Conservation (phyloP, 352 stramenopile species). For the Aphanomyces cochlioides region DNA sequence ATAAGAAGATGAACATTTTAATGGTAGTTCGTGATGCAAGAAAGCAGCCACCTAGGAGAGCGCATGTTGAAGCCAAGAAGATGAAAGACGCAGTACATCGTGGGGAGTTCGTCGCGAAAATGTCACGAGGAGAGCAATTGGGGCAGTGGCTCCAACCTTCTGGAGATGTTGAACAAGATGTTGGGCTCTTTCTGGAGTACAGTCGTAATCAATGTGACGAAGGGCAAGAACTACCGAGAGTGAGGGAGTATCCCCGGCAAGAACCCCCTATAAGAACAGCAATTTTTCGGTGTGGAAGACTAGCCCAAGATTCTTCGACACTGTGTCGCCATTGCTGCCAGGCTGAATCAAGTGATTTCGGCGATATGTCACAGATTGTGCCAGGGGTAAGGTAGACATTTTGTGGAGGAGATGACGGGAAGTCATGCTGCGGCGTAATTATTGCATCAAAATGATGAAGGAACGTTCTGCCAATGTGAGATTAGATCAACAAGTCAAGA, state of each 20-base stretch:
- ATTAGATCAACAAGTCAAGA: background rate
- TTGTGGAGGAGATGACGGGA: conserved; percentile 22
- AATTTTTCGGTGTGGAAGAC: conserved; percentile 32
- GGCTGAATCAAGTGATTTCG: conserved; percentile 29
- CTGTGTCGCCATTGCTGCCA: conserved; percentile 27
- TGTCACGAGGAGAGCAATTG: conserved; percentile 47
- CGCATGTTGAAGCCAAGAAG: background rate
- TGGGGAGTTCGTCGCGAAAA: conserved; percentile 64
- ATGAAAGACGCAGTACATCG: background rate
- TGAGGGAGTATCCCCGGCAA: conserved; percentile 46
- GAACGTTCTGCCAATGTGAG: conserved; percentile 29
- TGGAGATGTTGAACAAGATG: background rate
- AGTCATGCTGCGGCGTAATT: conserved; percentile 57
- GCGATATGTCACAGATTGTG: conserved; percentile 46
- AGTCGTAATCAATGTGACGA: background rate
- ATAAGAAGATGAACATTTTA: conserved; percentile 40
- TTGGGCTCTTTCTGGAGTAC: background rate
- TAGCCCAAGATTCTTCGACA: conserved; percentile 15
- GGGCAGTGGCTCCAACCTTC: background rate
- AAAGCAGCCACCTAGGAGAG: conserved; percentile 38
- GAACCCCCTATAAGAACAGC: conserved; percentile 61
- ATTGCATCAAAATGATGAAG: conserved; percentile 61
- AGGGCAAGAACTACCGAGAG: background rate
- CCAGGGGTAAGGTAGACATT: conserved; percentile 53
- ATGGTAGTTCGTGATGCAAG: conserved; percentile 36